phyloP scores from a whole-genome alignment of 2,329 filamentous ascomycete species.

The Epichloe bromicola region DNA sequence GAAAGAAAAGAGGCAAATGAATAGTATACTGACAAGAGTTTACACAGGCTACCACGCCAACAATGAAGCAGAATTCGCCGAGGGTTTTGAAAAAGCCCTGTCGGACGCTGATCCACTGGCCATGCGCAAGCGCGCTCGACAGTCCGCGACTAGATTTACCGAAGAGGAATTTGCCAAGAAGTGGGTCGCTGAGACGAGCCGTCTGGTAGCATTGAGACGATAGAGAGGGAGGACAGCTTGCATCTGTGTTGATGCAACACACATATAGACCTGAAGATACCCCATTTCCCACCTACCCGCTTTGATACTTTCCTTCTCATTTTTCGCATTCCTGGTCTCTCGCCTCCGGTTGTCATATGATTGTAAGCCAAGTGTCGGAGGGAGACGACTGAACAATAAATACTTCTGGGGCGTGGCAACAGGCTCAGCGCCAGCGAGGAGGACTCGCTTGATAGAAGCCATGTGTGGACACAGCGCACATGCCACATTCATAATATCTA shows the following conservation, averaged over 20 bases:
- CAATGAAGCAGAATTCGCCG: constrained; percentile 65
- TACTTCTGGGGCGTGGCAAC: too few species aligned
- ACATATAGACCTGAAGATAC: constrained; percentile 24
- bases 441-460: too few species aligned
- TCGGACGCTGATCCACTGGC: constrained; percentile 57
- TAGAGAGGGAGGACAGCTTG: constrained; percentile 10
- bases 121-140: constrained; percentile 62
- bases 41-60: constrained; percentile 68
- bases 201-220: constrained; percentile 42
- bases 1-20: neutral
- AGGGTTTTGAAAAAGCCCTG: constrained; percentile 66
- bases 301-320: neutral
- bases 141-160: constrained; percentile 72
- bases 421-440: too few species aligned
- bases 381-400: too few species aligned
- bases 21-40: neutral
- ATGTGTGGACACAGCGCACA: too few species aligned
- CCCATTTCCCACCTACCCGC: constrained; percentile 14
- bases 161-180: constrained; percentile 71
- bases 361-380: neutral
- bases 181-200: constrained; percentile 66
- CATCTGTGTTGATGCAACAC: constrained; percentile 2
- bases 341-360: neutral
- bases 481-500: too few species aligned
- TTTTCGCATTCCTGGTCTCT: neutral